Base-by-base conservation (phyloP, 169 alveolate species). In the Gregarina niphandrodes region DNA sequence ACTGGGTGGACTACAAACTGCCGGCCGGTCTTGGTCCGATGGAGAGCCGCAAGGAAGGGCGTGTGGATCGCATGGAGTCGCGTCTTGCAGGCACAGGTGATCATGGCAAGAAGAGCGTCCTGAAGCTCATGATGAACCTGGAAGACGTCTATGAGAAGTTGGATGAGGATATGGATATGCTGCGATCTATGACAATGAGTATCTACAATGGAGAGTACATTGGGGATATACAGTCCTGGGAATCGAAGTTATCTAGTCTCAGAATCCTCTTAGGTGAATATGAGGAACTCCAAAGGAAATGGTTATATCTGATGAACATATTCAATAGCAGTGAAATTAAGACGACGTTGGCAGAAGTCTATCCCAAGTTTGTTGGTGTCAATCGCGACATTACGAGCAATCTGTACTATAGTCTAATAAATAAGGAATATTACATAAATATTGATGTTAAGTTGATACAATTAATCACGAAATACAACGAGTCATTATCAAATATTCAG, bases 251-350 rank as follows among this genome's bases (percentile, higher is more conserved):
- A 49, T 71, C 81, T 56, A 71, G 80, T 63, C 64, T 84, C 21
- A 69, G 93, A 42, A 64, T 71, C 6, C 61, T 78, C 22, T 67
- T 91, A 41, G 95, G 85, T 61, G 73, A 74, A 26, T 87, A 96
- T 96, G 80, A 84, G 67, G 95, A 91, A 44, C 94, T 87, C 2
- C 88, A 91, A 64, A 70, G 96, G 45, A 71, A 83, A 51, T 91
- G 96, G 95, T 92, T 91, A 18, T 91, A 91, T 55, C 65, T 86
- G 5, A 96, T 87, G 64, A 95, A 95, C 12, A 89, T 91, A 28
- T 87, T 91, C 67, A 74, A 80, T 39, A 93, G 95, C 4, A 86
- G 94, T 4, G 98, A 91, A 60, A 87, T 86, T 19, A 86, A 81
- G 58, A 73, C 73, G 48, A 67, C 81, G 56, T 75, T 91, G 1